Evolutionary conservation across 2,329 filamentous ascomycete genomes (phyloP).

Genomic region (Colletotrichum nymphaeae): DNA sequence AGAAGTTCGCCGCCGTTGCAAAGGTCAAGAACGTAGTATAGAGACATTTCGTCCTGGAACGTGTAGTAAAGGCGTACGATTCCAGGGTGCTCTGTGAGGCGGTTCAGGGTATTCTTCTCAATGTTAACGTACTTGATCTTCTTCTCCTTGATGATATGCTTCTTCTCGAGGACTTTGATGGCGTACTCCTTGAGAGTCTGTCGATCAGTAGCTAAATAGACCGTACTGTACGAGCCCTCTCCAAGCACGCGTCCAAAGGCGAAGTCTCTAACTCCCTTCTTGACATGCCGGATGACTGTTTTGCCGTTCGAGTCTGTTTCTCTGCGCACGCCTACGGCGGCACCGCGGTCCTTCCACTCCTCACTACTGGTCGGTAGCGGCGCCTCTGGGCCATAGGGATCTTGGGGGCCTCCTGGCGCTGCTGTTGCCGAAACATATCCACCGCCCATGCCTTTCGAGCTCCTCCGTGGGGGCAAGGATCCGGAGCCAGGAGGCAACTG

Average conservation of each 20-base stretch:
- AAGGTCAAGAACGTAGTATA: slow-evolving; percentile 97
- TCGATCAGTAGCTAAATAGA: slow-evolving; percentile 90
- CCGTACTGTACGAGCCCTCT: slow-evolving; percentile 97
- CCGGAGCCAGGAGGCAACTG: slow-evolving; percentile 63
- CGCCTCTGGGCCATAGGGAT: slow-evolving; percentile 51
- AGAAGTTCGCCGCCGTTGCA: slow-evolving; percentile 93
- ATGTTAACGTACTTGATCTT: slow-evolving; percentile 99
- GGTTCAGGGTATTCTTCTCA: slow-evolving; percentile 97
- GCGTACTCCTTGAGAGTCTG: slow-evolving; percentile 96
- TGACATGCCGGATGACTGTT: slow-evolving; percentile 83
- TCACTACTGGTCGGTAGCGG: slow-evolving; percentile 73
- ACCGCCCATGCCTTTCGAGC: slow-evolving; percentile 77
- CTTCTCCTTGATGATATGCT: slow-evolving; percentile 99
- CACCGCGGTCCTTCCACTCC: slow-evolving; percentile 95
- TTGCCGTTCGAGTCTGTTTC: slow-evolving; percentile 89
- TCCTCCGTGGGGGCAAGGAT: slow-evolving; percentile 78
- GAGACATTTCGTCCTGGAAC: slow-evolving; percentile 94
- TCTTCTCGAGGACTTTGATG: slow-evolving; percentile 97
- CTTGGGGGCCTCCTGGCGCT: slow-evolving; percentile 53
- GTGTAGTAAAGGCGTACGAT: slow-evolving; percentile 98
- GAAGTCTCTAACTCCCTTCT: slow-evolving; percentile 98
- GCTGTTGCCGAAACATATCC: slow-evolving; percentile 60
- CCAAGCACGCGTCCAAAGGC: slow-evolving; percentile 90
- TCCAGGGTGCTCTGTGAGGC: slow-evolving; percentile 94
- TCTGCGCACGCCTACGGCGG: slow-evolving; percentile 84